These are phyloP conservation scores for Pseudevernia furfuracea DNA, from an alignment of 495 filamentous ascomycete species.

Conservation along the genomic window DNA sequence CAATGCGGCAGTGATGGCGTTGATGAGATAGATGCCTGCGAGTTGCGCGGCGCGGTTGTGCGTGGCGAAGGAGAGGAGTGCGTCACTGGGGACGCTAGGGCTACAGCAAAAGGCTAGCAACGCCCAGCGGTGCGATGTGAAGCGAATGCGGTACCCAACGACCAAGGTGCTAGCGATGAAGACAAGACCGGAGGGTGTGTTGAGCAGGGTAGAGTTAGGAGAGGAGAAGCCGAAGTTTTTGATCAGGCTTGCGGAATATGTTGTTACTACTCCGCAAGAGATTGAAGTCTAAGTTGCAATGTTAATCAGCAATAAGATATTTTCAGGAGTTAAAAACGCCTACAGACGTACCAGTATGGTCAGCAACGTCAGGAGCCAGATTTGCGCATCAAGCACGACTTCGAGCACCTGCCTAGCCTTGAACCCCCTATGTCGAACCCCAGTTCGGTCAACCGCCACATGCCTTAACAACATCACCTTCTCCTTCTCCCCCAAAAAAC, in stretches of 20 bases:
- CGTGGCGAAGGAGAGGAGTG: slow-evolving; percentile 52
- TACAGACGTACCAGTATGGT: slow-evolving; percentile 22
- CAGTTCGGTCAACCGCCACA: slow-evolving; percentile 45
- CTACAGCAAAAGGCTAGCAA: slow-evolving; percentile 40
- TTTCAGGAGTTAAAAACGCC: not conserved
- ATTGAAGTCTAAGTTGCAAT: slow-evolving; percentile 36
- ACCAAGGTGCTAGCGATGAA: slow-evolving; percentile 49
- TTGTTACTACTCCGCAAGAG: slow-evolving; percentile 53
- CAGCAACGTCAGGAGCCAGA: slow-evolving; percentile 33
- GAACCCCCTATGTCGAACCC: slow-evolving; percentile 47
- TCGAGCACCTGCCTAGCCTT: slow-evolving; percentile 41
- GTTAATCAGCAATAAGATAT: not conserved
- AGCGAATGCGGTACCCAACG: slow-evolving; percentile 41
- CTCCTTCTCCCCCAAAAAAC: slow-evolving; percentile 46
- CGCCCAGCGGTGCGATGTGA: slow-evolving; percentile 43
- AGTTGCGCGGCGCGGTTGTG: slow-evolving; percentile 43
- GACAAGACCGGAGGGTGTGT: slow-evolving; percentile 55
- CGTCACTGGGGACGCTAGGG: slow-evolving; percentile 49
- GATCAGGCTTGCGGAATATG: slow-evolving; percentile 55
- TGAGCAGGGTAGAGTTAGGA: slow-evolving; percentile 50
- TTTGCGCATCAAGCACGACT: slow-evolving; percentile 37
- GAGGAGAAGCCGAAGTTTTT: slow-evolving; percentile 49
- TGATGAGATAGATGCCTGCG: slow-evolving; percentile 58
- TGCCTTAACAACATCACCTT: slow-evolving; percentile 34
- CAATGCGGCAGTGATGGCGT: slow-evolving; percentile 41